phyloP scores from a whole-genome alignment of 2,329 filamentous ascomycete genomes.

The Drechmeria coniospora region DNA sequence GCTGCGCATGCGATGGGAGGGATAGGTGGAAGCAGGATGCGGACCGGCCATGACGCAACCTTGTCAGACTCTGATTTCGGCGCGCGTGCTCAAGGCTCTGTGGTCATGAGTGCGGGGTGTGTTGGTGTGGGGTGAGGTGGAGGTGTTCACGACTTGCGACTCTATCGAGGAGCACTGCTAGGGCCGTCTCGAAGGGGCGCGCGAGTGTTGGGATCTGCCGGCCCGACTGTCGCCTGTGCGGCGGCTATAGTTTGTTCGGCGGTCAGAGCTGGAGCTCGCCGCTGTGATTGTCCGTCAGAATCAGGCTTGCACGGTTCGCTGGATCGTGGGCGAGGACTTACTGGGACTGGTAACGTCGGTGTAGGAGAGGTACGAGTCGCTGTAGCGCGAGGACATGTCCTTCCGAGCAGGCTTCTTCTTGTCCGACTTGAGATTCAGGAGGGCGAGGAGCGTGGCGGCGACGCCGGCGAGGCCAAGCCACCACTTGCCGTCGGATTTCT shows the following conservation, averaged over 20 bases:
- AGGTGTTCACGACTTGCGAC: conserved; percentile 5
- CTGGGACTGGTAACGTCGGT: conserved; percentile 30
- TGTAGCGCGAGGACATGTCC: conserved; percentile 26
- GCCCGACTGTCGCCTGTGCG: conserved; percentile 17
- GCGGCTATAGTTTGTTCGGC: conserved; percentile 21
- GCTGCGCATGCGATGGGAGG: no score
- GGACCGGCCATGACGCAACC: no score
- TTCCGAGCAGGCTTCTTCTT: conserved; percentile 28
- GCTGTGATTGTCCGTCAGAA: conserved; percentile 9
- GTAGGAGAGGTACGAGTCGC: conserved; percentile 39
- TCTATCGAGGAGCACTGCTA: conserved; percentile 4
- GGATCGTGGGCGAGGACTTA: conserved; percentile 21
- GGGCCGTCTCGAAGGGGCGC: conserved; percentile 9
- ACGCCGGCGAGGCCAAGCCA: conserved; percentile 38
- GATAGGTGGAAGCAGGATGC: no score
- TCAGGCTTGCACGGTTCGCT: neutral
- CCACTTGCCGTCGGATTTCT: conserved; percentile 32
- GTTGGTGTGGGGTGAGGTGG: no score
- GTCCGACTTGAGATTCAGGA: conserved; percentile 39
- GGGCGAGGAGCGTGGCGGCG: conserved; percentile 33
- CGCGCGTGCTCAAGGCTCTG: no score
- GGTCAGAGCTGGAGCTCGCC: conserved; percentile 32
- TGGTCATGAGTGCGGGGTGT: no score
- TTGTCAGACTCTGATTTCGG: no score
- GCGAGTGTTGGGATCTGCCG: conserved; percentile 16